Evolutionary conservation across 192 early-diverging fungal species (phyloP).

Genomic region (Podila epigama): DNA sequence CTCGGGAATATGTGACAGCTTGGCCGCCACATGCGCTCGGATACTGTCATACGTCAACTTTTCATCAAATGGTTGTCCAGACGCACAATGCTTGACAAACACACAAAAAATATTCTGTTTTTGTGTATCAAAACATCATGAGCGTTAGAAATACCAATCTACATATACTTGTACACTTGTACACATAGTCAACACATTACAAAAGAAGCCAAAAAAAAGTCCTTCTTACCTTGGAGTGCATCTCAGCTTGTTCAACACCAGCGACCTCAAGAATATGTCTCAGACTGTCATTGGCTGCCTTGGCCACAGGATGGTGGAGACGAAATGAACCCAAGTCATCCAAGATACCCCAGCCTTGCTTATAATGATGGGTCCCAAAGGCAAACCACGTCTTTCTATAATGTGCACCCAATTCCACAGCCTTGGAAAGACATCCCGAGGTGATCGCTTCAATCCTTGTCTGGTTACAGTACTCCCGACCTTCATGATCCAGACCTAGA

Average conservation of each 20-base stretch:
- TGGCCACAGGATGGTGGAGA: constrained; percentile 41
- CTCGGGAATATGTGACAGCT: constrained; percentile 9
- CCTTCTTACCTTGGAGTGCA: constrained; percentile 37
- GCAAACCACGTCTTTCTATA: constrained; percentile 69
- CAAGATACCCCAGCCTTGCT: constrained; percentile 61
- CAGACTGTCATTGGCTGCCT: constrained; percentile 21
- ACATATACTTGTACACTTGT: no score
- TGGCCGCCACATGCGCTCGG: constrained; percentile 11
- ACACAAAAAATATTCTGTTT: constrained; percentile 37
- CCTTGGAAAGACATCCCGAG: constrained; percentile 46
- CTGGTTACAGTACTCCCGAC: neutral
- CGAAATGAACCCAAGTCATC: constrained; percentile 54
- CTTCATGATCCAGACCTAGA: constrained; percentile 8
- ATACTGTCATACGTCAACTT: constrained; percentile 24
- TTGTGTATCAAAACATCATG: neutral
- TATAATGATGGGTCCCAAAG: constrained; percentile 64
- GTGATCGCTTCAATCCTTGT: constrained; percentile 33
- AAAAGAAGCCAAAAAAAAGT: neutral
- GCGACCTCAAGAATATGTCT: constrained; percentile 9
- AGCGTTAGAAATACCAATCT: no score
- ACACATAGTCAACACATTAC: no score
- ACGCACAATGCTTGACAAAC: constrained; percentile 46
- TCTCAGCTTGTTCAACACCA: constrained; percentile 16
- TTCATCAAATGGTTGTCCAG: constrained; percentile 45
- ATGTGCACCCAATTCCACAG: constrained; percentile 43